Evolutionary conservation across 192 early-diverging fungal genomes (phyloP).

Genomic region (Geranomyces variabilis): DNA sequence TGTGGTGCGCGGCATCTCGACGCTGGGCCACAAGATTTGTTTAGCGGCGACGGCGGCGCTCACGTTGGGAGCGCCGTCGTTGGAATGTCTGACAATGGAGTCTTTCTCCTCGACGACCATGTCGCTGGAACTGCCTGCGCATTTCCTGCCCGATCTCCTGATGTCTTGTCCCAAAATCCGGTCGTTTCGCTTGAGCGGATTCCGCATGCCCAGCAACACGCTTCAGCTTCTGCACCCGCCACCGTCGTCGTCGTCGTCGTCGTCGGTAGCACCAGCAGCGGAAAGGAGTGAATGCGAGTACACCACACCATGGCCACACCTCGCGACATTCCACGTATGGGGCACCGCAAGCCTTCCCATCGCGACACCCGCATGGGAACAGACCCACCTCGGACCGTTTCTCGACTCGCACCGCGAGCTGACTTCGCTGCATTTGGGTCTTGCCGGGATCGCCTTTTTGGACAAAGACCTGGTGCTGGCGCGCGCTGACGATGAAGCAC

Average conservation of each 20-base stretch:
- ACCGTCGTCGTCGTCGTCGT: background rate
- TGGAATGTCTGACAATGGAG: conserved; percentile 9
- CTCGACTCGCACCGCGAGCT: background rate
- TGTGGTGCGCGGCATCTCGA: conserved; percentile 1
- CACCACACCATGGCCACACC: conserved; percentile 10
- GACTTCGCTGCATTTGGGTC: background rate
- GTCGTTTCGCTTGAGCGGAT: background rate
- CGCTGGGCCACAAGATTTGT: conserved; percentile 15
- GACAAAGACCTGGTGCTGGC: background rate
- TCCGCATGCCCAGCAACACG: background rate
- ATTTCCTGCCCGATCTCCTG: background rate
- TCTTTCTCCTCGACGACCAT: background rate
- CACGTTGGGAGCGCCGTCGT: background rate
- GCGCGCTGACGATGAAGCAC: background rate
- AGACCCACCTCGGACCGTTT: background rate
- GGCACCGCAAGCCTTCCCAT: conserved; percentile 7
- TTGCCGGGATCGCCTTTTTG: background rate
- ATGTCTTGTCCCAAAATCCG: background rate
- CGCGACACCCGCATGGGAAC: background rate
- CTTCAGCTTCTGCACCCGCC: background rate
- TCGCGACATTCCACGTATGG: conserved; percentile 5
- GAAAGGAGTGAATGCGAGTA: too few species aligned
- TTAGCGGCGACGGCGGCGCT: conserved; percentile 4
- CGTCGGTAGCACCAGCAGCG: too few species aligned
- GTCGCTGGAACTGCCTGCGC: background rate